These are phyloP conservation scores for Talaromyces wortmannii DNA, from an alignment of 495 filamentous ascomycete species.

Conservation along the genomic window DNA sequence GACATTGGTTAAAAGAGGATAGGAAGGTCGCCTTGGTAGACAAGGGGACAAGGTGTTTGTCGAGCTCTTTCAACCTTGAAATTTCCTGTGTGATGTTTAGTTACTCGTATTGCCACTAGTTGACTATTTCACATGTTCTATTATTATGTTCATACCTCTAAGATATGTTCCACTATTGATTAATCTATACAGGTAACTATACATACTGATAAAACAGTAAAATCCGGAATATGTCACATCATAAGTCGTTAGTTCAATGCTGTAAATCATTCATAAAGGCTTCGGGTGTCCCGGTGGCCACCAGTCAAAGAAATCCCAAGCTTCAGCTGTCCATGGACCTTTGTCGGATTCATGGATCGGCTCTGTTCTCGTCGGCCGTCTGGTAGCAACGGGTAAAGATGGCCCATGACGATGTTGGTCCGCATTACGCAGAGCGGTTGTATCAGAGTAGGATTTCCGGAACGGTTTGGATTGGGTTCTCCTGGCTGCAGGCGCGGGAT, in stretches of 20 bases:
- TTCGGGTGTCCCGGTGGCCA: constrained; percentile 36
- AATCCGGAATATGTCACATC: not conserved
- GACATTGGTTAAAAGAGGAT: constrained; percentile 37
- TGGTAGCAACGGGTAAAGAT: not conserved
- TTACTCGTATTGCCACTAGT: not conserved
- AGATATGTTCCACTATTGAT: no score
- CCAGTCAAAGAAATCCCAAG: constrained; percentile 53
- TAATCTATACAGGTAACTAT: not conserved
- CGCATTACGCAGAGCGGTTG: not conserved
- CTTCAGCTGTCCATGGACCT: constrained; percentile 53
- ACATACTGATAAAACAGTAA: not conserved
- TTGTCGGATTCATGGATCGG: not conserved
- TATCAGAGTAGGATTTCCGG: constrained; percentile 1
- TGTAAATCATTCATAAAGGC: constrained; percentile 6
- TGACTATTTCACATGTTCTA: not conserved
- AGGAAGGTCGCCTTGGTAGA: not conserved
- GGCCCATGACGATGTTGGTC: not conserved
- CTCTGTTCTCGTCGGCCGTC: not conserved
- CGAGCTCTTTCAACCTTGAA: not conserved
- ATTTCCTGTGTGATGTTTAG: not conserved
- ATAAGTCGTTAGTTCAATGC: not conserved
- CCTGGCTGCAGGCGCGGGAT: not conserved
- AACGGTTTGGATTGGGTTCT: not conserved
- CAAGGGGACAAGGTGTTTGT: not conserved
- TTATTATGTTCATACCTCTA: not conserved